Evolutionary conservation across 1,284 basidiomycete genomes (phyloP).

Genomic region (Malassezia sp.): DNA sequence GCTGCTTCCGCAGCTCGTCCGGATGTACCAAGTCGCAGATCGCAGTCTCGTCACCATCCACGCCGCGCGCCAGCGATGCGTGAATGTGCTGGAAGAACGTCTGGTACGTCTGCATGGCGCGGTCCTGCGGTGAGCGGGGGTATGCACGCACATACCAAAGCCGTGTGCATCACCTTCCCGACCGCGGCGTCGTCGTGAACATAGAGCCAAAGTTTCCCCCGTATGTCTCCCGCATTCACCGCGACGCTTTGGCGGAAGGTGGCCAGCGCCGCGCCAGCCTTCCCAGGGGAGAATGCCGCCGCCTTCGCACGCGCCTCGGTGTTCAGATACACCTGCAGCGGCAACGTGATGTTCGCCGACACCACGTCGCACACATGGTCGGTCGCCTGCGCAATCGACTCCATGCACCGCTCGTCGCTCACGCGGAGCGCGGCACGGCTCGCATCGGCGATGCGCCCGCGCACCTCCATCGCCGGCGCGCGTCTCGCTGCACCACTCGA

Average conservation of each 20-base stretch:
- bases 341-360: slow-evolving; percentile 6
- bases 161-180: background rate
- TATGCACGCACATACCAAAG: background rate
- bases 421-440: too few relatives aligned
- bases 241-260: slow-evolving; percentile 14
- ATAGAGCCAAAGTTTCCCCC: background rate
- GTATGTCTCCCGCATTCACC: slow-evolving; percentile 7
- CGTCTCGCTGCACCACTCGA: too few relatives aligned
- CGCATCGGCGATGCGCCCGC: too few relatives aligned
- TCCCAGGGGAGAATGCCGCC: background rate
- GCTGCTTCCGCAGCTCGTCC: too few relatives aligned
- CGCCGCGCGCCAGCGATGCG: too few relatives aligned
- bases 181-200: slow-evolving; percentile 2
- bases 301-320: background rate
- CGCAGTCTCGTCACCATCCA: too few relatives aligned
- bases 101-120: background rate
- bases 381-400: background rate
- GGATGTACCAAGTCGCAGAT: too few relatives aligned
- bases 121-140: background rate
- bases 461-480: too few relatives aligned
- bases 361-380: background rate
- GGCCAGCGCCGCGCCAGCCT: slow-evolving; percentile 2
- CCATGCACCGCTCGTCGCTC: too few relatives aligned
- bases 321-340: slow-evolving; percentile 8
- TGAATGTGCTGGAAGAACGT: too few relatives aligned